phyloP scores from a whole-genome alignment of 2,329 filamentous ascomycete genomes.

The Aspergillus bombycis region DNA sequence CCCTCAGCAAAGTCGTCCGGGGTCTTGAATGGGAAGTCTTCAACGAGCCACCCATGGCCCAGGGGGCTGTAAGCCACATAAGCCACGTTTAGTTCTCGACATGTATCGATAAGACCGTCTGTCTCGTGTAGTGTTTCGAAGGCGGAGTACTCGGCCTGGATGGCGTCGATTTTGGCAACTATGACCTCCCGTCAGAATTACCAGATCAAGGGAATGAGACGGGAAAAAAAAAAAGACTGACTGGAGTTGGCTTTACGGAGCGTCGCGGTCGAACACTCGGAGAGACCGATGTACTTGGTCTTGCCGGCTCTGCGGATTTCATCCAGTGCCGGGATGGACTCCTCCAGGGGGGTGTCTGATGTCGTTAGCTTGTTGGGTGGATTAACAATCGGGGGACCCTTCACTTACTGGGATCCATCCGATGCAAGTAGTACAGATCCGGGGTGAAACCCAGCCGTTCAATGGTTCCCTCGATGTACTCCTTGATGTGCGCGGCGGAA shows the following conservation, averaged over 20 bases:
- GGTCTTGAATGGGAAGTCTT: constrained; percentile 46
- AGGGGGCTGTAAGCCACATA: constrained; percentile 53
- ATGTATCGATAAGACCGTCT: constrained; percentile 45
- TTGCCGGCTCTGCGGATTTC: constrained; percentile 51
- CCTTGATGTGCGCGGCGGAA: constrained; percentile 50
- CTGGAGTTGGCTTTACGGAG: constrained; percentile 51
- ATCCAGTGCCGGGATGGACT: constrained; percentile 53
- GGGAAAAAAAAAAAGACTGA: constrained; percentile 20
- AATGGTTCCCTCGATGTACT: constrained; percentile 53
- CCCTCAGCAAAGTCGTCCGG: constrained; percentile 51
- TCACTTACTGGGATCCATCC: constrained; percentile 52
- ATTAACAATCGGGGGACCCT: too few species aligned
- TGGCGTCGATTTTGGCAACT: constrained; percentile 53
- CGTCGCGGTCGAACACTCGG: constrained; percentile 51
- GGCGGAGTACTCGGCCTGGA: constrained; percentile 52
- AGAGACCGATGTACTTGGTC: constrained; percentile 54
- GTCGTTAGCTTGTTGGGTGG: constrained; percentile 4
- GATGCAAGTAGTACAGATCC: constrained; percentile 51
- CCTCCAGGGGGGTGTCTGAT: constrained; percentile 49
- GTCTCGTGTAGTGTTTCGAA: constrained; percentile 49
- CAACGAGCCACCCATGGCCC: constrained; percentile 53
- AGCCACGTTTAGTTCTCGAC: constrained; percentile 46
- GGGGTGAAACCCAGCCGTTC: constrained; percentile 53
- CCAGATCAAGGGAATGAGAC: too few species aligned
- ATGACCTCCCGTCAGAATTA: constrained; percentile 15